phyloP scores from a whole-genome alignment of 306 rosid genomes.

The Prunus kanzakura region DNA sequence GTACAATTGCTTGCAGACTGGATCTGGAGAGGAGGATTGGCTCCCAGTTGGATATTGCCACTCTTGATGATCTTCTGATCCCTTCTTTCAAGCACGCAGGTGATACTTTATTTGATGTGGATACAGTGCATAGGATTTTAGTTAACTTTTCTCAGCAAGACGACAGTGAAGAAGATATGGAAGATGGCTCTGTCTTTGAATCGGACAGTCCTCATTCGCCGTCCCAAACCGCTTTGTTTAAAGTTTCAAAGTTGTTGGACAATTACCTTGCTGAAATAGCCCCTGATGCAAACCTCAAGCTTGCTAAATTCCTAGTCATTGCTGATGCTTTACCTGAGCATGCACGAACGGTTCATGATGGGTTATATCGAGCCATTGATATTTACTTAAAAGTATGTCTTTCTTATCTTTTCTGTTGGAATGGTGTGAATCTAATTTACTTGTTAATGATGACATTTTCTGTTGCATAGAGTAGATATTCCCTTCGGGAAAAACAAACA shows the following conservation, averaged over 20 bases:
- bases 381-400: constrained; percentile 79
- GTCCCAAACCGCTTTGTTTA: constrained; percentile 72
- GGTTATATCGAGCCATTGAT: constrained; percentile 86
- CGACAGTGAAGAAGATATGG: constrained; percentile 90
- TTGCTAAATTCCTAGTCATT: constrained; percentile 73
- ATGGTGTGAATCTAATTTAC: not conserved
- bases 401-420: constrained; percentile 5
- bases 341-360: constrained; percentile 85
- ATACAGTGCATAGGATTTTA: constrained; percentile 92
- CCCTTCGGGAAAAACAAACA: not conserved
- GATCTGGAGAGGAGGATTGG: constrained; percentile 97
- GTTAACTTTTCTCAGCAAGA: constrained; percentile 90
- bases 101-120: constrained; percentile 93
- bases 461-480: not conserved
- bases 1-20: constrained; percentile 67
- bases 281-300: constrained; percentile 96
- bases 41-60: constrained; percentile 82
- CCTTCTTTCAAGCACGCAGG: constrained; percentile 87
- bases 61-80: constrained; percentile 90
- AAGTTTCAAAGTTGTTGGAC: constrained; percentile 84
- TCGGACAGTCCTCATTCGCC: constrained; percentile 87
- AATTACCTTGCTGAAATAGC: constrained; percentile 96
- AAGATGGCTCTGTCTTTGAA: constrained; percentile 82
- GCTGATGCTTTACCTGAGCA: constrained; percentile 90
- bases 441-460: not conserved